These are phyloP conservation scores for Eutrema heterophyllum DNA, from an alignment of 345 rosid species.

Conservation along the genomic window DNA sequence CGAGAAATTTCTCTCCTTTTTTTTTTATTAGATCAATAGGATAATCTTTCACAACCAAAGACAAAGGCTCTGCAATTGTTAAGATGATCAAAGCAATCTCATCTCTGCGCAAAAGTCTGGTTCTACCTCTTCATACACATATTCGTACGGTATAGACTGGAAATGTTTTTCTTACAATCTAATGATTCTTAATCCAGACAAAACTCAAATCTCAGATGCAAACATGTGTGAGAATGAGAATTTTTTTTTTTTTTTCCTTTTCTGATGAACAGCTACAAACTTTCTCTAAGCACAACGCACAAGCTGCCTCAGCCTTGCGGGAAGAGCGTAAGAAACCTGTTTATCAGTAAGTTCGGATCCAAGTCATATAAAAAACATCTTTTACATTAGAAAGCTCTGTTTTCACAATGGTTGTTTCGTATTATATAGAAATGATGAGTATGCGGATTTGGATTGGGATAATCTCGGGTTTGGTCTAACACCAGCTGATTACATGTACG, in stretches of 20 bases:
- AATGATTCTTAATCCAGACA: background rate
- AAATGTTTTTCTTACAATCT: background rate
- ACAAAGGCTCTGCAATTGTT: conserved; percentile 10
- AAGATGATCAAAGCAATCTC: conserved; percentile 26
- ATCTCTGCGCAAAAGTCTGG: conserved; percentile 16
- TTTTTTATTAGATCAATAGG: background rate
- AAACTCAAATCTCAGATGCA: conserved; percentile 12
- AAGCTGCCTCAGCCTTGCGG: conserved; percentile 31
- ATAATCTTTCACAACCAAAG: conserved; percentile 7
- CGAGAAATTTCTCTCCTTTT: background rate
- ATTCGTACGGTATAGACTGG: conserved; percentile 22
- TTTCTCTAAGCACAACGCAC: conserved; percentile 26
- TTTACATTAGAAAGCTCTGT: background rate
- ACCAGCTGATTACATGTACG: conserved; percentile 77
- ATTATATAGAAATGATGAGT: conserved; percentile 42
- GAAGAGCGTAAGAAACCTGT: conserved; percentile 19
- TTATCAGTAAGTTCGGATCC: conserved; percentile 21
- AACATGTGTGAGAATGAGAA: background rate
- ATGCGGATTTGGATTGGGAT: conserved; percentile 80
- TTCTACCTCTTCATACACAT: conserved; percentile 21
- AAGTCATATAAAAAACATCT: background rate
- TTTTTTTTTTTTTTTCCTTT: background rate
- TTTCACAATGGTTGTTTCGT: background rate
- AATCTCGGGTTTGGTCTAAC: conserved; percentile 64
- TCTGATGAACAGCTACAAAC: conserved; percentile 18